Evolutionary conservation across 164 flowering plant species (phyloP).

Genomic region (Santalum album): DNA sequence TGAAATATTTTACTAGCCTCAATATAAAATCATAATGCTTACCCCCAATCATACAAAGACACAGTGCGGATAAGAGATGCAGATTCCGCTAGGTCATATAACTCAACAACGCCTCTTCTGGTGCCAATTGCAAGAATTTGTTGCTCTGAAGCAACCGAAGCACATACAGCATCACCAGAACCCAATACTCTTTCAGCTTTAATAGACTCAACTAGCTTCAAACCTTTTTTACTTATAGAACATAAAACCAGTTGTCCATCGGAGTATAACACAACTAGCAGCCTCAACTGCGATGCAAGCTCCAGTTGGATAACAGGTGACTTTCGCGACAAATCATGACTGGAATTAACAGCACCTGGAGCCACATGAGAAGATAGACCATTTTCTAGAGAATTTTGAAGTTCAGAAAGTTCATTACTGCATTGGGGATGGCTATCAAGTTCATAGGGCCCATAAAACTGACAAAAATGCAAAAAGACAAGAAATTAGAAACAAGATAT

Average conservation of each 20-base stretch:
- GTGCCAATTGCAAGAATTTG: slow-evolving; percentile 93
- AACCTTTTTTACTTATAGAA: slow-evolving; percentile 78
- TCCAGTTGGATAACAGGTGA: slow-evolving; percentile 63
- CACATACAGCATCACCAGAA: slow-evolving; percentile 70
- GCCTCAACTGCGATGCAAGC: slow-evolving; percentile 52
- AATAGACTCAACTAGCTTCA: slow-evolving; percentile 59
- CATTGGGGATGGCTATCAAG: slow-evolving; percentile 23
- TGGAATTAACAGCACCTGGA: slow-evolving; percentile 19
- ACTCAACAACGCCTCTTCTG: slow-evolving; percentile 69
- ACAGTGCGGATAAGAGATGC: slow-evolving; percentile 68
- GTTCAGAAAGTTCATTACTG: slow-evolving; percentile 18
- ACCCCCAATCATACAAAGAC: slow-evolving; percentile 98
- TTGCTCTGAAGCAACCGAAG: slow-evolving; percentile 76
- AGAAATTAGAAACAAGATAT: not conserved
- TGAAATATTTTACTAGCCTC: not conserved
- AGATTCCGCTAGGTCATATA: slow-evolving; percentile 75
- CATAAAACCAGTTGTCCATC: slow-evolving; percentile 66
- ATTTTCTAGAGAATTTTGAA: slow-evolving; percentile 38
- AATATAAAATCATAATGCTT: slow-evolving; percentile 20
- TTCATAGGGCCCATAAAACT: slow-evolving; percentile 64
- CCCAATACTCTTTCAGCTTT: slow-evolving; percentile 58
- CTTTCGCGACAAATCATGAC: slow-evolving; percentile 11
- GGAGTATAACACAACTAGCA: slow-evolving; percentile 59
- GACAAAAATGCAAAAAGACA: slow-evolving; percentile 9
- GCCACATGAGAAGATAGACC: slow-evolving; percentile 39